phyloP scores from a whole-genome alignment of 2,329 filamentous ascomycete genomes.

The Aspergillus aculeatus region DNA sequence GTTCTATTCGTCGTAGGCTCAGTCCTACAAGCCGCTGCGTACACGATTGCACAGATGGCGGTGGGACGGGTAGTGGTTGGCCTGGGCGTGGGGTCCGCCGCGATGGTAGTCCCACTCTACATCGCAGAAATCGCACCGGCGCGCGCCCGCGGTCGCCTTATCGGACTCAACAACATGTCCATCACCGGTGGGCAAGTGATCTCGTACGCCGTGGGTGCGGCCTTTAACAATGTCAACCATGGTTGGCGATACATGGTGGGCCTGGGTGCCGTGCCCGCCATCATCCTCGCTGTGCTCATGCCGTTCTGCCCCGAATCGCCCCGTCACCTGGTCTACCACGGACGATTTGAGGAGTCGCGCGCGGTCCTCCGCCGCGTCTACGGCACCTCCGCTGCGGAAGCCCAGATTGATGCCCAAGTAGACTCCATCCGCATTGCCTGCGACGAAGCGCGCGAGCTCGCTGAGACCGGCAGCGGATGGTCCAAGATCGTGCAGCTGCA shows the following conservation, averaged over 20 bases:
- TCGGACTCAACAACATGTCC: constrained; percentile 47
- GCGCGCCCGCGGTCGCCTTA: constrained; percentile 45
- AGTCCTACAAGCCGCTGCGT: constrained; percentile 37
- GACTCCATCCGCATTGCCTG: constrained; percentile 43
- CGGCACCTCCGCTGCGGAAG: constrained; percentile 29
- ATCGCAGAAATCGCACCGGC: constrained; percentile 53
- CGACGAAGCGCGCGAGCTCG: constrained; percentile 42
- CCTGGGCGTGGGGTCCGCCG: constrained; percentile 50
- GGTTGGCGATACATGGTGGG: constrained; percentile 55
- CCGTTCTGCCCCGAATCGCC: constrained; percentile 44
- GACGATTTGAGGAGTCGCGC: constrained; percentile 23
- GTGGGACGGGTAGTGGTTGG: constrained; percentile 50
- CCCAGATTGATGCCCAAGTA: constrained; percentile 49
- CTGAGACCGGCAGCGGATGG: constrained; percentile 43
- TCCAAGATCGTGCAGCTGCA: constrained; percentile 50
- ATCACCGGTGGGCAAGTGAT: constrained; percentile 47
- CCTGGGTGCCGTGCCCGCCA: constrained; percentile 48
- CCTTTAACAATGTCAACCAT: constrained; percentile 40
- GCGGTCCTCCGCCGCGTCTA: constrained; percentile 37
- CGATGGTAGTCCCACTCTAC: constrained; percentile 50
- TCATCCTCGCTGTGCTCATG: constrained; percentile 46
- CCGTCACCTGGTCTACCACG: constrained; percentile 24
- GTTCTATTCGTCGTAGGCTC: constrained; percentile 43
- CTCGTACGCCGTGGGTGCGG: constrained; percentile 44
- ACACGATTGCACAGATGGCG: constrained; percentile 44